Evolutionary conservation across 805 yeast genomes (phyloP).

Genomic region (Zygoascus ofunaensis): DNA sequence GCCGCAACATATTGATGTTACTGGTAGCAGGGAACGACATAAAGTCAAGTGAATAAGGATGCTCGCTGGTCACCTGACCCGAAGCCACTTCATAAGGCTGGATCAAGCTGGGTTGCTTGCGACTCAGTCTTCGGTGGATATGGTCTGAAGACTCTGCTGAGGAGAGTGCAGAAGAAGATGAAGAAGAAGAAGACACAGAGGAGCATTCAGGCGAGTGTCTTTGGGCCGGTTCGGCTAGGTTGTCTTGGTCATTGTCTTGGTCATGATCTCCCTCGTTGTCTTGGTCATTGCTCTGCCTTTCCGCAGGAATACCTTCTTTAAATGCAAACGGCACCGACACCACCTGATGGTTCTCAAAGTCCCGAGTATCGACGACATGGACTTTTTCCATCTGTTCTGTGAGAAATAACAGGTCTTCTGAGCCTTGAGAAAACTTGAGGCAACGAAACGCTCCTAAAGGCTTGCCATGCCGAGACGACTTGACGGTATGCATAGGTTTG

Average conservation of each 20-base stretch:
- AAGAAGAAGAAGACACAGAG: too few relatives aligned
- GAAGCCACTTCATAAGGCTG: slow-evolving; percentile 4
- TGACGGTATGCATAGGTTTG: slow-evolving; percentile 30
- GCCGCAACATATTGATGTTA: not conserved
- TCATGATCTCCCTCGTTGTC: slow-evolving; percentile 5
- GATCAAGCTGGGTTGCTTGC: not conserved
- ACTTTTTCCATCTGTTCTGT: slow-evolving; percentile 83
- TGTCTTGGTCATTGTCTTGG: not conserved
- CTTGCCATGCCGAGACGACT: slow-evolving; percentile 34
- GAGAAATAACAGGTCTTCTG: slow-evolving; percentile 67
- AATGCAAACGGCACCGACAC: slow-evolving; percentile 29
- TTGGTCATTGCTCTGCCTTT: slow-evolving; percentile 7
- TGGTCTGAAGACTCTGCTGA: too few relatives aligned
- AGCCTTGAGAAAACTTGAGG: slow-evolving; percentile 50
- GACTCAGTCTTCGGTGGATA: not conserved
- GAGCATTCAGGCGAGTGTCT: too few relatives aligned
- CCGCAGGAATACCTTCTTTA: slow-evolving; percentile 2
- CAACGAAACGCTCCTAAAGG: slow-evolving; percentile 60
- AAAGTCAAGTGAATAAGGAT: not conserved
- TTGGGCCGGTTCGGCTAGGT: not conserved
- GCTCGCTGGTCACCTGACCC: not conserved
- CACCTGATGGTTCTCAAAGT: slow-evolving; percentile 66
- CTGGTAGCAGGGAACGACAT: not conserved
- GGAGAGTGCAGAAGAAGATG: too few relatives aligned
- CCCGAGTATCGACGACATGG: slow-evolving; percentile 73